Conservation (phyloP, 1,284 basidiomycete genomes). For the Sphagnurus paluster region DNA sequence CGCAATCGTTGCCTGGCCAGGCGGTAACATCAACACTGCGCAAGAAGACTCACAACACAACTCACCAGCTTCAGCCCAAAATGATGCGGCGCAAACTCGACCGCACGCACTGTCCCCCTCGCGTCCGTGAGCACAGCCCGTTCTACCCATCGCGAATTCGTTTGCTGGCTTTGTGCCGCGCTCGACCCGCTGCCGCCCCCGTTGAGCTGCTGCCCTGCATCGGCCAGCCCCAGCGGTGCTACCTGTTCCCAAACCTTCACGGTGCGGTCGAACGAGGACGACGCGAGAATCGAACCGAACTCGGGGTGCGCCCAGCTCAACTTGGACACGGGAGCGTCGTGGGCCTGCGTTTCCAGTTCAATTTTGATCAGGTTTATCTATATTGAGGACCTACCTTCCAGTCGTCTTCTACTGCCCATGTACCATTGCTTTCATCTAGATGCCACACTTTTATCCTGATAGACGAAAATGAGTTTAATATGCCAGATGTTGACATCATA, state of each 20-base stretch:
- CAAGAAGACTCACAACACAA: background rate
- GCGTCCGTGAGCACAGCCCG: slow-evolving; percentile 78
- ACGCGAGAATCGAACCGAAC: slow-evolving; percentile 83
- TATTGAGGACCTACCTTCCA: slow-evolving; percentile 71
- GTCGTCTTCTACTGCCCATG: slow-evolving; percentile 78
- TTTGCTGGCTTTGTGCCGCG: slow-evolving; percentile 20
- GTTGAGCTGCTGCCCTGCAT: slow-evolving; percentile 33
- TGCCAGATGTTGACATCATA: slow-evolving; percentile 3
- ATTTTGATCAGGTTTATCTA: background rate
- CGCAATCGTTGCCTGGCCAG: slow-evolving; percentile 75
- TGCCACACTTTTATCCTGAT: slow-evolving; percentile 82
- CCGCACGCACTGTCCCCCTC: slow-evolving; percentile 77
- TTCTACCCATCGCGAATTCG: slow-evolving; percentile 68
- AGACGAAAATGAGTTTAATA: background rate
- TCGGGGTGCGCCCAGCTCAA: slow-evolving; percentile 90
- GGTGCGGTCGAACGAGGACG: slow-evolving; percentile 84
- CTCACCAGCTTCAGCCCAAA: slow-evolving; percentile 85
- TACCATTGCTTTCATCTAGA: slow-evolving; percentile 65
- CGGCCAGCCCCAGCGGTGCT: slow-evolving; percentile 31
- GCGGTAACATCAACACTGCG: background rate
- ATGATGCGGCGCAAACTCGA: slow-evolving; percentile 85
- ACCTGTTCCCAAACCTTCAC: slow-evolving; percentile 89
- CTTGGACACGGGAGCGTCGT: slow-evolving; percentile 83
- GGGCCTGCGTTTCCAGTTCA: slow-evolving; percentile 56
- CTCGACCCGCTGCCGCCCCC: slow-evolving; percentile 21